phyloP scores from a whole-genome alignment of 2,329 filamentous ascomycete species.

The Phoma sp. region DNA sequence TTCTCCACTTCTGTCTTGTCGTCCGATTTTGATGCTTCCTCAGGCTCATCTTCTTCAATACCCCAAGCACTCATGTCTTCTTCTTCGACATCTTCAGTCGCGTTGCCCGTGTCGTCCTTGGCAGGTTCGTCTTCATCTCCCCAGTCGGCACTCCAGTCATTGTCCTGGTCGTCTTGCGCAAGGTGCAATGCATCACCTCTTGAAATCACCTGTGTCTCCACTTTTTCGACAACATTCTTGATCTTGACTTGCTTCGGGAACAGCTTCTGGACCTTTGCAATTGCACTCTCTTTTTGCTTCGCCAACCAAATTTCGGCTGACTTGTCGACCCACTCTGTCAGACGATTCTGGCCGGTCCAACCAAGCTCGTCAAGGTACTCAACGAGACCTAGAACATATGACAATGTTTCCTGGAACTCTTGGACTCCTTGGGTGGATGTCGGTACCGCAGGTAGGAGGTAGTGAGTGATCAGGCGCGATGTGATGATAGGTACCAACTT shows the following conservation, averaged over 20 bases:
- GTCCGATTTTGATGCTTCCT: slow-evolving; percentile 29
- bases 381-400: slow-evolving; percentile 70
- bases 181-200: slow-evolving; percentile 71
- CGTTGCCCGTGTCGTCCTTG: slow-evolving; percentile 7
- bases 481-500: slow-evolving; percentile 75
- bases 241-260: slow-evolving; percentile 72
- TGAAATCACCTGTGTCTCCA: slow-evolving; percentile 83
- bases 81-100: slow-evolving; percentile 47
- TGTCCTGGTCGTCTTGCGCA: slow-evolving; percentile 55
- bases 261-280: slow-evolving; percentile 75
- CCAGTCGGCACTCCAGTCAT: slow-evolving; percentile 84
- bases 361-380: slow-evolving; percentile 66
- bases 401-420: slow-evolving; percentile 74
- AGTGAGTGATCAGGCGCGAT: slow-evolving; percentile 72
- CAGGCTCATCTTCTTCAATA: slow-evolving; percentile 49
- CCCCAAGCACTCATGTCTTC: slow-evolving; percentile 60
- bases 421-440: slow-evolving; percentile 74
- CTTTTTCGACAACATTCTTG: slow-evolving; percentile 76
- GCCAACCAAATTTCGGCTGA: slow-evolving; percentile 85
- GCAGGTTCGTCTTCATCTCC: slow-evolving; percentile 62
- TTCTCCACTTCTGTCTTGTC: slow-evolving; percentile 45
- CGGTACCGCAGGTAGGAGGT: slow-evolving; percentile 80
- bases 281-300: slow-evolving; percentile 79
- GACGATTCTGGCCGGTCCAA: slow-evolving; percentile 67
- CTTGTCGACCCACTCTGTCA: slow-evolving; percentile 81